phyloP scores from a whole-genome alignment of 352 stramenopile species.

The Phytopythium chamaehyphon region DNA sequence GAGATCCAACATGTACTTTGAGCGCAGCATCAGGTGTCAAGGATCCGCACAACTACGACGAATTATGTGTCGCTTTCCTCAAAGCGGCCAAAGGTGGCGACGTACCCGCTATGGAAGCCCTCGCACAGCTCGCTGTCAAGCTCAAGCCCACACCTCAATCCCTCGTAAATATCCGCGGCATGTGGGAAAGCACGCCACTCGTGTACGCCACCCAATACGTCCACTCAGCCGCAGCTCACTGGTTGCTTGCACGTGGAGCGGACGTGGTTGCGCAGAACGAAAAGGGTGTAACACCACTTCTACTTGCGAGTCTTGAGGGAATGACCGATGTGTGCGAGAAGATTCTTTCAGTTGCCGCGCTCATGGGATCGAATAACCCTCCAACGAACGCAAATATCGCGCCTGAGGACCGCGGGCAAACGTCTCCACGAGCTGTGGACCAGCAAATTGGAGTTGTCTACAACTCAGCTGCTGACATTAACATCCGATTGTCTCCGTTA shows the following conservation, averaged over 20 bases:
- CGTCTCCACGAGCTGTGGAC: conserved; percentile 16
- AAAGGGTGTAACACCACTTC: conserved; percentile 59
- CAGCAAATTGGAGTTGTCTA: conserved; percentile 68
- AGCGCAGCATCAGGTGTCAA: background rate
- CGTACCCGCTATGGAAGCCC: conserved; percentile 25
- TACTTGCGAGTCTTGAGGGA: conserved; percentile 70
- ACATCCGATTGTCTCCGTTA: conserved; percentile 50
- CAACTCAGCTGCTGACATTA: conserved; percentile 58
- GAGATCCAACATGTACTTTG: background rate
- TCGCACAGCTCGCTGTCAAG: conserved; percentile 5
- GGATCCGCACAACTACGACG: conserved; percentile 24
- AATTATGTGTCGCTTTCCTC: conserved; percentile 56
- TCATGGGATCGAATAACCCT: background rate
- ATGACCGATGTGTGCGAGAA: conserved; percentile 37
- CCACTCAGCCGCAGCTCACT: conserved; percentile 46
- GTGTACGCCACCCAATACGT: conserved; percentile 74
- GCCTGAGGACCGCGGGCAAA: no score
- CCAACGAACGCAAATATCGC: no score
- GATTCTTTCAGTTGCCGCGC: conserved; percentile 20
- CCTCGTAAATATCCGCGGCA: conserved; percentile 62
- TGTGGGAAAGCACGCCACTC: conserved; percentile 82
- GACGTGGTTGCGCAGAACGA: conserved; percentile 52
- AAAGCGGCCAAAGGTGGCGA: conserved; percentile 66
- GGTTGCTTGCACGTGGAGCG: conserved; percentile 45
- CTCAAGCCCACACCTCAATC: conserved; percentile 4